These are phyloP conservation scores for Coemansia biformis DNA, from an alignment of 192 early-diverging fungal species.

Conservation along the genomic window DNA sequence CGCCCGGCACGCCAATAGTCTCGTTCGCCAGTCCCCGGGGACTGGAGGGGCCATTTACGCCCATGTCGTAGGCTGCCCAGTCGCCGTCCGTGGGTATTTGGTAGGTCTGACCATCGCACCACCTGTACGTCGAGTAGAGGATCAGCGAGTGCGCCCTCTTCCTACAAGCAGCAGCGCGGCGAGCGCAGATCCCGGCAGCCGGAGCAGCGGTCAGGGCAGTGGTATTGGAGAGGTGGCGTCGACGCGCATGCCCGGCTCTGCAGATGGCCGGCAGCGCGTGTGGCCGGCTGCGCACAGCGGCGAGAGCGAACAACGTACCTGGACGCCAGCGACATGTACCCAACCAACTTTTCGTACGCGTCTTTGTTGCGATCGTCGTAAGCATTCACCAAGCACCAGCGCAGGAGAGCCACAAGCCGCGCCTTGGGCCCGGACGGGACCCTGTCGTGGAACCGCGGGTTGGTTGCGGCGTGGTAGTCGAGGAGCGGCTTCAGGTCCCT, in stretches of 20 bases:
- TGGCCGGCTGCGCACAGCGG: too few species aligned
- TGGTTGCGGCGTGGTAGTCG: not conserved
- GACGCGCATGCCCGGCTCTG: too few species aligned
- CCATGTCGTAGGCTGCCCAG: constrained; percentile 2
- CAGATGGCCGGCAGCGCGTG: too few species aligned
- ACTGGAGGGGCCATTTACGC: too few species aligned
- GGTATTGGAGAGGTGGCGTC: too few species aligned
- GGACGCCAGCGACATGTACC: constrained; percentile 4
- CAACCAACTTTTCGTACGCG: constrained; percentile 10
- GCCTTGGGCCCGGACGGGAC: constrained; percentile 1
- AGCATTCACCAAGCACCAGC: not conserved
- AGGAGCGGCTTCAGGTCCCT: constrained; percentile 17
- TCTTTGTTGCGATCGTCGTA: not conserved
- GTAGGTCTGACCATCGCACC: not conserved
- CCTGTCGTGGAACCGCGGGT: not conserved
- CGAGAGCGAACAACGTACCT: too few species aligned
- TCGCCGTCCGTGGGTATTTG: constrained; percentile 6
- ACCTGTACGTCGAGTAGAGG: not conserved
- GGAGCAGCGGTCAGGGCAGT: too few species aligned
- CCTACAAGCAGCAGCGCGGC: too few species aligned
- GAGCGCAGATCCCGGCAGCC: too few species aligned
- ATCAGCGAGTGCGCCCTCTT: not conserved
- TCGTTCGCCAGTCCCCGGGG: not conserved
- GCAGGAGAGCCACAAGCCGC: constrained; percentile 1
- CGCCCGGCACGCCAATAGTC: constrained; percentile 7